Evolutionary conservation across 2,329 filamentous ascomycete species (phyloP).

Genomic region (Colletotrichum lupini): DNA sequence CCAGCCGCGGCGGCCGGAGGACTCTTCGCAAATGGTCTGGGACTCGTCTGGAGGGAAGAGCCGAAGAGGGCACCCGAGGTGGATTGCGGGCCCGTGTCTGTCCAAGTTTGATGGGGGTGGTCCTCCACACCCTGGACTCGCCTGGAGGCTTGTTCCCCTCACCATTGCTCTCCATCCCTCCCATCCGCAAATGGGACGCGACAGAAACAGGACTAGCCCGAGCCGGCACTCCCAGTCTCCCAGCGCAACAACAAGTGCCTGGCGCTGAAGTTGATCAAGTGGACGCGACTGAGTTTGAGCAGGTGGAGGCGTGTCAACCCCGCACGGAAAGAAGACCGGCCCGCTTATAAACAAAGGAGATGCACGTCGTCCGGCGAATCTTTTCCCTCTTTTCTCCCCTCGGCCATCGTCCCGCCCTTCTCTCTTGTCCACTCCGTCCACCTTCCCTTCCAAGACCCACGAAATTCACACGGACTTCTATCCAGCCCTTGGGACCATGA

Average conservation of each 20-base stretch:
- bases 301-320: conserved; percentile 18
- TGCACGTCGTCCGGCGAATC: conserved; percentile 3
- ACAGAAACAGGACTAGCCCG: background rate
- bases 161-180: background rate
- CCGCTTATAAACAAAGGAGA: conserved; percentile 35
- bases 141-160: background rate
- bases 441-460: conserved; percentile 22
- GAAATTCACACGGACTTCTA: conserved; percentile 28
- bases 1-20: background rate
- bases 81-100: background rate
- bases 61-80: conserved; percentile 21
- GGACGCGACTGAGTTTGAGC: conserved; percentile 10
- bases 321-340: conserved; percentile 36
- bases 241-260: background rate
- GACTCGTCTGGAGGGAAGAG: background rate
- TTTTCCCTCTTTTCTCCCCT: conserved; percentile 30
- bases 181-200: conserved; percentile 3
- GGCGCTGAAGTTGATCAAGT: background rate
- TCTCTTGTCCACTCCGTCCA: conserved; percentile 28
- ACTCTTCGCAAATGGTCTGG: background rate
- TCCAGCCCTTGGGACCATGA: conserved; percentile 25
- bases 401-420: conserved; percentile 33
- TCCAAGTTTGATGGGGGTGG: background rate
- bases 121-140: background rate
- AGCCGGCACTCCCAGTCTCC: background rate